Conservation (phyloP, 2,329 filamentous ascomycete genomes). For the Xylaria sp. region DNA sequence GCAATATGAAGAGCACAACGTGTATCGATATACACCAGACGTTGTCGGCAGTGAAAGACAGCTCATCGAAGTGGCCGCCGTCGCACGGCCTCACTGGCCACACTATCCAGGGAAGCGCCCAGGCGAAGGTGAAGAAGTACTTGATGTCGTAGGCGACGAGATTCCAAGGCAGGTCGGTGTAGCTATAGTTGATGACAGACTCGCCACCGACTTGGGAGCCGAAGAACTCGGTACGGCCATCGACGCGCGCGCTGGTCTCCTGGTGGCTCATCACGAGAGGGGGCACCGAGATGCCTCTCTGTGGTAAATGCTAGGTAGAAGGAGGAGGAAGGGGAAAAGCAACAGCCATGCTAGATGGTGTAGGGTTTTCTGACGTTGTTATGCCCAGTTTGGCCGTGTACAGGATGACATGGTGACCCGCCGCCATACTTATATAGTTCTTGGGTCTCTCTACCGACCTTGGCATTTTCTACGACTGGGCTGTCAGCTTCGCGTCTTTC, state of each 20-base stretch:
- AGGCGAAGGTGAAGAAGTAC: constrained; percentile 64
- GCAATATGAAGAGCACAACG: constrained; percentile 65
- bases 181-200: constrained; percentile 68
- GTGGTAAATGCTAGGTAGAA: neutral
- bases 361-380: neutral
- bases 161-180: constrained; percentile 65
- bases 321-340: neutral
- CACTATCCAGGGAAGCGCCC: constrained; percentile 70
- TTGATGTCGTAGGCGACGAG: constrained; percentile 64
- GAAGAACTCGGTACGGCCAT: constrained; percentile 61
- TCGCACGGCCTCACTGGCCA: constrained; percentile 64
- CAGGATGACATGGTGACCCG: neutral
- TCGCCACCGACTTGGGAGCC: constrained; percentile 67
- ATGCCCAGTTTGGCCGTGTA: neutral
- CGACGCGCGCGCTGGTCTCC: constrained; percentile 21
- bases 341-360: neutral
- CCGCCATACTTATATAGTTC: neutral
- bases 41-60: constrained; percentile 68
- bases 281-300: neutral
- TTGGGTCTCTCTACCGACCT: constrained; percentile 7
- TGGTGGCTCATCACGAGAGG: constrained; percentile 13
- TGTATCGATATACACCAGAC: constrained; percentile 68
- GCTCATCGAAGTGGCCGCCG: constrained; percentile 69
- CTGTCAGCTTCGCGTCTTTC: constrained; percentile 6
- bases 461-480: constrained; percentile 23